Percentiles rank a stretch among this genome's conserved stretches.
Conservation (phyloP, 2,329 filamentous ascomycete species). For the Lachnellula hyalina region DNA sequence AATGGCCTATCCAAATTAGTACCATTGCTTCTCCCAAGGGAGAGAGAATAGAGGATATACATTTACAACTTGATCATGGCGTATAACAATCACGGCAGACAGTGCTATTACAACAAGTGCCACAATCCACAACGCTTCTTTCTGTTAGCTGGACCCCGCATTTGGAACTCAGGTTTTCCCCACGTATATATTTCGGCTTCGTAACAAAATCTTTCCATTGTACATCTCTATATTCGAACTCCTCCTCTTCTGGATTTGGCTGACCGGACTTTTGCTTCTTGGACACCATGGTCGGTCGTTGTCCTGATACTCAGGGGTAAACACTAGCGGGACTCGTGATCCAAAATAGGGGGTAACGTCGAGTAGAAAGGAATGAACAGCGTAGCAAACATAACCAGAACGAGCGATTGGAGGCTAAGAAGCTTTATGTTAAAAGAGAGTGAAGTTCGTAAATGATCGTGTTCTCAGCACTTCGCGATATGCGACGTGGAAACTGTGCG, state of each 20-base stretch:
- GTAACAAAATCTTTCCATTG: slow-evolving; percentile 34
- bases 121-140: slow-evolving; percentile 27
- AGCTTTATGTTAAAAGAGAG: neutral
- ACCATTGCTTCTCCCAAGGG: neutral
- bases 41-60: slow-evolving; percentile 19
- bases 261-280: slow-evolving; percentile 2
- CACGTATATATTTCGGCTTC: slow-evolving; percentile 33
- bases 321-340: neutral
- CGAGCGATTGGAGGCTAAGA: neutral
- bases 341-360: neutral
- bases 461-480: neutral
- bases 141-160: slow-evolving; percentile 1
- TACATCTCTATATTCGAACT: slow-evolving; percentile 33
- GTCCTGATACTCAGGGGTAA: neutral
- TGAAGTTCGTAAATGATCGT: neutral
- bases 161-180: slow-evolving; percentile 1
- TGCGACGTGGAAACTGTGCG: neutral
- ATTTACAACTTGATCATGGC: slow-evolving; percentile 36
- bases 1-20: slow-evolving; percentile 24
- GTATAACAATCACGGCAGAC: slow-evolving; percentile 33
- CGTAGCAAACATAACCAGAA: neutral
- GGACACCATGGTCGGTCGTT: neutral
- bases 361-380: neutral
- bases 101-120: slow-evolving; percentile 28
- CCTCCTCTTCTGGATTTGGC: slow-evolving; percentile 12